Conservation (phyloP, 257 asterid genomes). For the Cinchona pubescens region DNA sequence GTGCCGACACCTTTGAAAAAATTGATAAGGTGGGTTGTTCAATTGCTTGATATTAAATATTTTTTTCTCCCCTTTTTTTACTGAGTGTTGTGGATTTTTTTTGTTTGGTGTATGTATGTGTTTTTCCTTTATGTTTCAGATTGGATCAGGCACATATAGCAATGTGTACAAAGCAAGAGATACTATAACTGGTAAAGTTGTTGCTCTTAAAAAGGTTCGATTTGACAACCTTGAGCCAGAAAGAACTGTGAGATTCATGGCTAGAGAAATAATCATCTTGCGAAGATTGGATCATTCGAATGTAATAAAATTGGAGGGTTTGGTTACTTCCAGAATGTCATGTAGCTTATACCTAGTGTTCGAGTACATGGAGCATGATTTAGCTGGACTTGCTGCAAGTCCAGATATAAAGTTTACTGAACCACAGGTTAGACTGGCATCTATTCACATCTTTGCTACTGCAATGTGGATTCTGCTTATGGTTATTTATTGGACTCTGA, state of each 20-base stretch:
- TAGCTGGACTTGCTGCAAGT: slow-evolving; percentile 96
- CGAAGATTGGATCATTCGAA: slow-evolving; percentile 92
- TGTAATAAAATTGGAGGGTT: slow-evolving; percentile 79
- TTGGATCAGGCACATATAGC: slow-evolving; percentile 97
- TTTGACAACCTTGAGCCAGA: slow-evolving; percentile 92
- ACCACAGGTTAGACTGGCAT: slow-evolving; percentile 73
- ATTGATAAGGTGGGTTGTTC: slow-evolving; percentile 67
- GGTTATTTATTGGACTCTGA: not conserved
- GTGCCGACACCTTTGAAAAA: slow-evolving; percentile 85
- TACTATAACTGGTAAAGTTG: slow-evolving; percentile 68
- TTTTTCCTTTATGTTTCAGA: slow-evolving; percentile 44
- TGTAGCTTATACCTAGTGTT: slow-evolving; percentile 90
- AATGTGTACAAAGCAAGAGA: slow-evolving; percentile 95
- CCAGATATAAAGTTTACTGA: slow-evolving; percentile 82
- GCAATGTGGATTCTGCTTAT: slow-evolving; percentile 8
- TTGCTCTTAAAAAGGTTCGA: slow-evolving; percentile 89
- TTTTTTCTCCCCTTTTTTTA: not conserved
- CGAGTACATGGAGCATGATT: slow-evolving; percentile 90
- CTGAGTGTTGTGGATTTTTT: not conserved
- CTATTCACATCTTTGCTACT: too few relatives aligned
- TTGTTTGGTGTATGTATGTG: slow-evolving; percentile 4
- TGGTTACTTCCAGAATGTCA: slow-evolving; percentile 91
- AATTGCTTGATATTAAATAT: slow-evolving; percentile 9
- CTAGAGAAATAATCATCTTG: slow-evolving; percentile 85
- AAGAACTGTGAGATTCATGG: slow-evolving; percentile 96